A percentile compares a stretch with the other conserved stretches of the same genome.
Conservation (phyloP, 257 asterid species). For the Eucommia ulmoides region DNA sequence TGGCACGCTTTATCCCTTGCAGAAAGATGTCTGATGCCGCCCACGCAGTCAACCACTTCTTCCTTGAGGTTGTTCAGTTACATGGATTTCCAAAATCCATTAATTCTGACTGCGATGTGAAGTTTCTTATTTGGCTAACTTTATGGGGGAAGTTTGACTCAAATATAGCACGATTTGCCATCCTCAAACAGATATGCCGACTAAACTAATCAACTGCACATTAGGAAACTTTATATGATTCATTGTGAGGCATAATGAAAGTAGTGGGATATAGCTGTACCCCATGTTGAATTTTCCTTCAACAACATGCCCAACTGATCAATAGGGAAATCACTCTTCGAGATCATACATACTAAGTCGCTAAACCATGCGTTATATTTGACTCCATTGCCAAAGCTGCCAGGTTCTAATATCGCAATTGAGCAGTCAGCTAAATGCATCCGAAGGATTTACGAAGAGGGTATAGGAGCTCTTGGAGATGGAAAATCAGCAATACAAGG, state of each 20-base stretch:
- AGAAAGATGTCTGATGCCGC: not conserved
- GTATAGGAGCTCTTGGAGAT: too few species aligned
- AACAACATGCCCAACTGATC: too few species aligned
- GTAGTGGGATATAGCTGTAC: not conserved
- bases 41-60: not conserved
- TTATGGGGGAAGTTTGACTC: not conserved
- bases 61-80: not conserved
- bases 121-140: not conserved
- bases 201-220: not conserved
- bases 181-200: not conserved
- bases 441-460: too few species aligned
- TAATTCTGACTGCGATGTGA: not conserved
- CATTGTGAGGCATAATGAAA: not conserved
- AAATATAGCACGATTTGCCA: not conserved
- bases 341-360: too few species aligned
- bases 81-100: not conserved
- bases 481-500: too few species aligned
- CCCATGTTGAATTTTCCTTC: not conserved
- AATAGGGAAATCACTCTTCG: too few species aligned
- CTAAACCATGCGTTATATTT: too few species aligned
- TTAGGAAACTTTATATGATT: not conserved
- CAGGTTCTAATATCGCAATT: too few species aligned
- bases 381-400: too few species aligned
- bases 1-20: not conserved
- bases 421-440: too few species aligned